phyloP scores from a whole-genome alignment of 768 basidiomycete species.

The Boletus subcaerulescens region DNA sequence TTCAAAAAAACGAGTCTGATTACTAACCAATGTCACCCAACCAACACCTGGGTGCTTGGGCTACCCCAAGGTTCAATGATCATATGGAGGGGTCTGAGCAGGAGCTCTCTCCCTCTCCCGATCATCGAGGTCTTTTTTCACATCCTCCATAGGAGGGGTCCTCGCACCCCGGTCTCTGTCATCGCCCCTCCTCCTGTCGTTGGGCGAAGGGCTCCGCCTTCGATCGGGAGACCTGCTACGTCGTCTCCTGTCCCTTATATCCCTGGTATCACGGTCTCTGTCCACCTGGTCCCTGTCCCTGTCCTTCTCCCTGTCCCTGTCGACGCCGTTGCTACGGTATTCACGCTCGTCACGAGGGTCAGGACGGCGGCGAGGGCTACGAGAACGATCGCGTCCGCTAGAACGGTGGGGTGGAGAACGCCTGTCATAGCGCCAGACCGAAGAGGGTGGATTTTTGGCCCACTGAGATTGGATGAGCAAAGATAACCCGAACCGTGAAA shows the following conservation, averaged over 20 bases:
- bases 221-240: slow-evolving; percentile 49
- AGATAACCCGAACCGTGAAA: background rate
- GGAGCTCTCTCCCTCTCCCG: slow-evolving; percentile 29
- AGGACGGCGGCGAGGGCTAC: slow-evolving; percentile 49
- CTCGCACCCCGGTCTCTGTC: slow-evolving; percentile 49
- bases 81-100: slow-evolving; percentile 58
- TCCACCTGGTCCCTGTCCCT: slow-evolving; percentile 33
- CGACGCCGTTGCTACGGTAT: slow-evolving; percentile 35
- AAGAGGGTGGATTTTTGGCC: slow-evolving; percentile 80
- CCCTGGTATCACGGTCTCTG: slow-evolving; percentile 37
- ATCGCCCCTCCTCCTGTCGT: slow-evolving; percentile 37
- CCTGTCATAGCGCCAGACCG: slow-evolving; percentile 77
- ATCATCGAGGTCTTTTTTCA: slow-evolving; percentile 41
- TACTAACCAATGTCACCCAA: slow-evolving; percentile 2
- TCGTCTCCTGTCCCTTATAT: slow-evolving; percentile 44
- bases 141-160: slow-evolving; percentile 47
- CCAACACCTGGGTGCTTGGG: background rate
- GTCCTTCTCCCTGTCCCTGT: slow-evolving; percentile 36
- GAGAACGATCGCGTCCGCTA: slow-evolving; percentile 47
- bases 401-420: slow-evolving; percentile 45
- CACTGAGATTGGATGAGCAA: slow-evolving; percentile 43
- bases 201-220: slow-evolving; percentile 45
- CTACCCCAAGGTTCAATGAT: slow-evolving; percentile 36
- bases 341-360: slow-evolving; percentile 40
- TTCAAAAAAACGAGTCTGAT: background rate